Percentiles rank a stretch among this genome's conserved stretches.
These are phyloP conservation scores for Gynochthodes officinalis DNA, from an alignment of 257 asterid species.

Conservation along the genomic window DNA sequence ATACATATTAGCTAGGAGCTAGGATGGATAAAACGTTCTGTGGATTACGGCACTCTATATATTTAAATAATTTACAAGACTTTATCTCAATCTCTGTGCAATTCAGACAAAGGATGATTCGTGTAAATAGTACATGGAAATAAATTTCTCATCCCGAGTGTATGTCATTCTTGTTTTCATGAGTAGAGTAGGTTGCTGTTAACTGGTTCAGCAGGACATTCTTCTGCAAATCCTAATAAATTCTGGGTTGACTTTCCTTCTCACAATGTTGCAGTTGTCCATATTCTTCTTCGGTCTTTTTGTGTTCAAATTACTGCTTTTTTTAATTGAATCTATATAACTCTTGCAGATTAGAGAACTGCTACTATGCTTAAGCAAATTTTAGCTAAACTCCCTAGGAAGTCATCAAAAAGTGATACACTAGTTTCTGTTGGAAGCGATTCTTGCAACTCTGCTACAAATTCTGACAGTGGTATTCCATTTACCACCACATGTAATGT, in stretches of 20 bases:
- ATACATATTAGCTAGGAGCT: not conserved
- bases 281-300: not conserved
- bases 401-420: slow-evolving; percentile 35
- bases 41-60: not conserved
- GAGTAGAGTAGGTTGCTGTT: not conserved
- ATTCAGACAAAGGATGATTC: not conserved
- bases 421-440: slow-evolving; percentile 32
- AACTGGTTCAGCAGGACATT: not conserved
- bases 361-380: slow-evolving; percentile 52
- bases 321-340: slow-evolving; percentile 8
- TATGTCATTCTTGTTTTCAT: not conserved
- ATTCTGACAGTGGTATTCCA: slow-evolving; percentile 29
- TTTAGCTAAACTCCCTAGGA: slow-evolving; percentile 49
- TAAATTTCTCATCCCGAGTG: not conserved
- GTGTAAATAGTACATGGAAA: not conserved
- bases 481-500: slow-evolving; percentile 43
- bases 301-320: slow-evolving; percentile 4
- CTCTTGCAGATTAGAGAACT: slow-evolving; percentile 24
- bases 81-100: not conserved
- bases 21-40: not conserved
- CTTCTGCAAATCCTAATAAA: not conserved
- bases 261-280: slow-evolving; percentile 3
- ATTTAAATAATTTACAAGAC: not conserved
- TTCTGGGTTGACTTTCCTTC: not conserved
- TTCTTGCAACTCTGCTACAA: slow-evolving; percentile 30